Evolutionary conservation across 345 rosid genomes (phyloP).

Genomic region (Orychophragmus violaceus): DNA sequence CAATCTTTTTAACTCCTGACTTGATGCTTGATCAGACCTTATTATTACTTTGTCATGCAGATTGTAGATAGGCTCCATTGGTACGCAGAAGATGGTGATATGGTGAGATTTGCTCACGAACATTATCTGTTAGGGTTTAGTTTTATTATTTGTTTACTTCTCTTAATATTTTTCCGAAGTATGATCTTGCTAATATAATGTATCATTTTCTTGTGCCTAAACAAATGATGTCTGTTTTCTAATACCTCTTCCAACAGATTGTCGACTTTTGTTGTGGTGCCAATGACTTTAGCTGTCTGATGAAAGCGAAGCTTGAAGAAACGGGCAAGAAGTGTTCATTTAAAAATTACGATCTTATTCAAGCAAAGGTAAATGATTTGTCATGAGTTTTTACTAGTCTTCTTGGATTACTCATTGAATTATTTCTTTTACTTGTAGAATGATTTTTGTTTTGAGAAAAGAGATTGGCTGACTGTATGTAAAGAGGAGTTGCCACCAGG

Average conservation of each 20-base stretch:
- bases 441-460: slow-evolving; percentile 63
- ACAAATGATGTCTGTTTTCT: slow-evolving; percentile 11
- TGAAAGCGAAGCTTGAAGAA: slow-evolving; percentile 81
- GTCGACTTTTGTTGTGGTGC: slow-evolving; percentile 98
- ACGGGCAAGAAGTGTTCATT: slow-evolving; percentile 72
- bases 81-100: slow-evolving; percentile 81
- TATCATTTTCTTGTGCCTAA: not conserved
- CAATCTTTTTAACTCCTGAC: not conserved
- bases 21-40: slow-evolving; percentile 11
- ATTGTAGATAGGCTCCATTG: slow-evolving; percentile 77
- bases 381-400: not conserved
- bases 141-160: not conserved
- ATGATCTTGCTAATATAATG: not conserved
- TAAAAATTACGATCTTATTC: slow-evolving; percentile 72
- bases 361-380: slow-evolving; percentile 55
- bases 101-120: slow-evolving; percentile 42
- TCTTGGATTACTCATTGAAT: slow-evolving; percentile 12
- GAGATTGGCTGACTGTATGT: slow-evolving; percentile 75
- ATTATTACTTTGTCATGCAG: slow-evolving; percentile 40
- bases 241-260: slow-evolving; percentile 44
- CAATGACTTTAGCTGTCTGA: slow-evolving; percentile 78
- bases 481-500: slow-evolving; percentile 70
- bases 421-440: slow-evolving; percentile 38
- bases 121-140: not conserved
- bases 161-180: not conserved